Evolutionary conservation across 371 early-diverging fungal genomes (phyloP), one percentile per base, ranked within the genome.

Genomic region (Syncephalis plumigaleata): DNA sequence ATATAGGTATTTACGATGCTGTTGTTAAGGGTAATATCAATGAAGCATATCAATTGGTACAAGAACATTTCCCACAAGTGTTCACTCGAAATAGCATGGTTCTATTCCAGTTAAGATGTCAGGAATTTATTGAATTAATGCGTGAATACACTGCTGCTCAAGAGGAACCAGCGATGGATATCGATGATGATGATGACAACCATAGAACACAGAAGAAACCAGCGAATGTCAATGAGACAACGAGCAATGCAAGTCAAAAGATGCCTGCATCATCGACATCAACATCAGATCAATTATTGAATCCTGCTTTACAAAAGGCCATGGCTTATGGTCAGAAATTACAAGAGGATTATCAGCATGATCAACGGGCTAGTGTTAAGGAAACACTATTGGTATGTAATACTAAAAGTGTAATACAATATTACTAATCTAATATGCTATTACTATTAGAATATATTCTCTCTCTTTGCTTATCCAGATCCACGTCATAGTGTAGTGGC

Each of bases 71-170:
- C 55, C 84, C 88, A 1, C 52, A 44, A 0, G 63, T 88, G 15
- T 63, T 87, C 9, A 43, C 57, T 7, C 53, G 56, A 13, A 68
- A 83, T 51, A 68, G 59, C 11, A 66, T 70, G 42, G 62, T 88
- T 38, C 52, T 65, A 26, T 84, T 91, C 49, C 73, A 74, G 46
- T 67, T 93, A 23, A 64, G 74, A 21, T 87, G 91, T 54, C 80
- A 74, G 36, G 75, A 82, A 54, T 91, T 90, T 56, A 61, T 90
- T 9, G 90, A 90, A 64, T 71, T 87, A 66, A 73, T 87, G 26
- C 57, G 69, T 1, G 37, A 48, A 9, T 59, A 63, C 36, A 63
- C 60, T 9, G 50, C 61, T 1, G 47, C 49, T 18, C 54, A 47
- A 16, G 57, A 45, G 27, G 56, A 40, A 25, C 51, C 45, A 36